Conservation (phyloP, 2,329 filamentous ascomycete genomes). For the Scorias spongiosa region DNA sequence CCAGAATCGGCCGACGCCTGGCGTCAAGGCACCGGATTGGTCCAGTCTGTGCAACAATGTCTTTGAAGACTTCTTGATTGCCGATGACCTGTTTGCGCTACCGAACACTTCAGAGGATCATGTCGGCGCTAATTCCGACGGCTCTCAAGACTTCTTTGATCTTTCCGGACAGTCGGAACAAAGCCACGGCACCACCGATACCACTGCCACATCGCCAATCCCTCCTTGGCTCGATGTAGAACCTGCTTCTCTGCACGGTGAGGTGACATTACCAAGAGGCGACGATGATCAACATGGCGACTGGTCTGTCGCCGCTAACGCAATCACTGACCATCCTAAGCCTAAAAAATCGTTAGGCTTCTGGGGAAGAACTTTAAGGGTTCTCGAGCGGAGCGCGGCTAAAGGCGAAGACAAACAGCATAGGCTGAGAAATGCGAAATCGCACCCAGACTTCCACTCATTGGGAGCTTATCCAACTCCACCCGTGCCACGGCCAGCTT, state of each 20-base stretch:
- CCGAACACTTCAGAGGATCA: conserved; percentile 29
- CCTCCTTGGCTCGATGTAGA: conserved; percentile 27
- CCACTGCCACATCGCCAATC: conserved; percentile 30
- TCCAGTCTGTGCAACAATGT: conserved; percentile 44
- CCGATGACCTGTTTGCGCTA: conserved; percentile 35
- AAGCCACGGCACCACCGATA: conserved; percentile 23
- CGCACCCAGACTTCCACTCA: conserved; percentile 22
- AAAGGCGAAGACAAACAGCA: conserved; percentile 28
- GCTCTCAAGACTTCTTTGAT: conserved; percentile 33
- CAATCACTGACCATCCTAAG: conserved; percentile 18
- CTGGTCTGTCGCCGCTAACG: neutral
- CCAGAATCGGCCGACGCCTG: conserved; percentile 10
- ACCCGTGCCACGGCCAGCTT: conserved; percentile 13
- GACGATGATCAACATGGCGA: neutral
- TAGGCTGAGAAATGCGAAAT: conserved; percentile 19
- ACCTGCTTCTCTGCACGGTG: neutral
- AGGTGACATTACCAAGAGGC: conserved; percentile 7
- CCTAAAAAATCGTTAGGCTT: conserved; percentile 30
- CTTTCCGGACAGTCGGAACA: conserved; percentile 38
- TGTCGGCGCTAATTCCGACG: conserved; percentile 29
- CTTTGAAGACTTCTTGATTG: conserved; percentile 49
- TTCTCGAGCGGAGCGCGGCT: conserved; percentile 35
- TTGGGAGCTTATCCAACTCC: conserved; percentile 20
- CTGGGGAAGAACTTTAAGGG: conserved; percentile 39
- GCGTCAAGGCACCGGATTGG: conserved; percentile 38